Conservation (phyloP, 345 rosid genomes). For the Gossypium bickii region DNA sequence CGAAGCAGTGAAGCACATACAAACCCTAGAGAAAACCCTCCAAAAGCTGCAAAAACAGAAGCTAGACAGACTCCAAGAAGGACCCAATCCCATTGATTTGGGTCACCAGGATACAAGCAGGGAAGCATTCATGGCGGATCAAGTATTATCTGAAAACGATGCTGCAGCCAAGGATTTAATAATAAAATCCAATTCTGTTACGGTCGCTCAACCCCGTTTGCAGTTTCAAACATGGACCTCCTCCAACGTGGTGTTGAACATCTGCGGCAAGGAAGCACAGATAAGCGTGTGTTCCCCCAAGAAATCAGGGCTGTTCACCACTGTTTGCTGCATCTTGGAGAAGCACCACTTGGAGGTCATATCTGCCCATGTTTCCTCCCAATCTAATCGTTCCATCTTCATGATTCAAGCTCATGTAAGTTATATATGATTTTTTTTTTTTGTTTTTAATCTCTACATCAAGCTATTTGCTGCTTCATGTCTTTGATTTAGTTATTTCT, state of each 20-base stretch:
- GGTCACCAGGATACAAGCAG: slow-evolving; percentile 21
- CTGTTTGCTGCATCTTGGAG: slow-evolving; percentile 51
- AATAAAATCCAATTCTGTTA: slow-evolving; percentile 16
- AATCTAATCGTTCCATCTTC: slow-evolving; percentile 32
- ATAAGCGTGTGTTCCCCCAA: slow-evolving; percentile 47
- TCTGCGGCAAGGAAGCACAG: slow-evolving; percentile 56
- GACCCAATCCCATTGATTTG: slow-evolving; percentile 5
- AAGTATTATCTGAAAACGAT: slow-evolving; percentile 25
- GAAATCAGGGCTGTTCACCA: slow-evolving; percentile 44
- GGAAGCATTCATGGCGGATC: slow-evolving; percentile 53
- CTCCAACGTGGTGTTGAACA: slow-evolving; percentile 50
- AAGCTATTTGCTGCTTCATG: neutral
- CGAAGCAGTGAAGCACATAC: slow-evolving; percentile 45
- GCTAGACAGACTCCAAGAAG: slow-evolving; percentile 40
- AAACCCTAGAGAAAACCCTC: slow-evolving; percentile 38
- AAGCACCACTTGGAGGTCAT: slow-evolving; percentile 53
- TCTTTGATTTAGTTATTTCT: neutral
- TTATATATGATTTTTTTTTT: neutral
- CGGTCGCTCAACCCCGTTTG: slow-evolving; percentile 25
- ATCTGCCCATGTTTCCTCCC: slow-evolving; percentile 46
- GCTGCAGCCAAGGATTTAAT: slow-evolving; percentile 12
- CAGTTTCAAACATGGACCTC: slow-evolving; percentile 58
- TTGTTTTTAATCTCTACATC: neutral
- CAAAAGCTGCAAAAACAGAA: slow-evolving; percentile 36
- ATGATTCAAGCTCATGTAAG: slow-evolving; percentile 62